Percentiles rank a stretch among this genome's conserved stretches.
Evolutionary conservation across 345 rosid species (phyloP).

Genomic region (Syzygium jambos): DNA sequence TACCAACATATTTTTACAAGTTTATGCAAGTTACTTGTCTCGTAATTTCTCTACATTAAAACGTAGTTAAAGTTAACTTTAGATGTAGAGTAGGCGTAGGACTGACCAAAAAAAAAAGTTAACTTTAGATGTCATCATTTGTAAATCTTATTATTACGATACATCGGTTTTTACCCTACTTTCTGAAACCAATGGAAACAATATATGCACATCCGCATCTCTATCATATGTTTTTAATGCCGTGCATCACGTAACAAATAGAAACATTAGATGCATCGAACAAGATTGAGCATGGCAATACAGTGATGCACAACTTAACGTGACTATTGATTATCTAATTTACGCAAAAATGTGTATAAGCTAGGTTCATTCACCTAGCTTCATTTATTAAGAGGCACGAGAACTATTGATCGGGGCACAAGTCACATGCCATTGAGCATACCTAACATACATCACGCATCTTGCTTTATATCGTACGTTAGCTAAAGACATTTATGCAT

Average conservation of each 20-base stretch:
- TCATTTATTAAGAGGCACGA: not conserved
- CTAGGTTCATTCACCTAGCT: not conserved
- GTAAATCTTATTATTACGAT: not conserved
- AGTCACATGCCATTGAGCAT: not conserved
- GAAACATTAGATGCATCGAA: not conserved
- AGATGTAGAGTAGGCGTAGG: not conserved
- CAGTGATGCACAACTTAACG: not conserved
- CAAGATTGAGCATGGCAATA: not conserved
- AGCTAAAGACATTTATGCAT: not conserved
- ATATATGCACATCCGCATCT: fast-evolving
- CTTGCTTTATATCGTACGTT: not conserved
- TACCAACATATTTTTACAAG: not conserved
- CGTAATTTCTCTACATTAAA: not conserved
- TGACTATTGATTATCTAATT: not conserved
- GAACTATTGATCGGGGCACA: not conserved
- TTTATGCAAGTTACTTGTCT: not conserved
- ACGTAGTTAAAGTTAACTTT: not conserved
- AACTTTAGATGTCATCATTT: not conserved
- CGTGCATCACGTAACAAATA: not conserved
- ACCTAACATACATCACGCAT: not conserved
- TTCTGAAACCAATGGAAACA: not conserved
- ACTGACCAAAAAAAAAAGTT: not conserved
- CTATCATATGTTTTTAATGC: not conserved
- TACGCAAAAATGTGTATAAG: not conserved
- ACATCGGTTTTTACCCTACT: not conserved